Evolutionary conservation across 345 rosid genomes (phyloP).

Genomic region (Lenwebbia sp.): DNA sequence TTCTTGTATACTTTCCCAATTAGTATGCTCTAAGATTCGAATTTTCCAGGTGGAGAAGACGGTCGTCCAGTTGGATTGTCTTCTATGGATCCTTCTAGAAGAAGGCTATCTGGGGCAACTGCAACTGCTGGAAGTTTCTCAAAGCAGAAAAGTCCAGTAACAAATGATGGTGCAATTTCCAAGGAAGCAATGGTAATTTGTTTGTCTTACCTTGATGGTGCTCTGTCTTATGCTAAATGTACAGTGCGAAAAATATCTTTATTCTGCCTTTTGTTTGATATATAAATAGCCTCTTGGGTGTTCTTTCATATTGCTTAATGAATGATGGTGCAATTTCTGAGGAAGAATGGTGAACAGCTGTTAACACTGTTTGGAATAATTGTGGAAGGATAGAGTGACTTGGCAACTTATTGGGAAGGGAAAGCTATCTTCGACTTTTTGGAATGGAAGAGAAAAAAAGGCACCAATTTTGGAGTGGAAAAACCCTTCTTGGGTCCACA

Average conservation of each 20-base stretch:
- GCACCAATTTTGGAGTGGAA: not conserved
- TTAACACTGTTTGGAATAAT: not conserved
- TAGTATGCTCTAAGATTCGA: not conserved
- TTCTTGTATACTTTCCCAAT: not conserved
- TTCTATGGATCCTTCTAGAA: conserved; percentile 58
- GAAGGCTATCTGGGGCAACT: conserved; percentile 59
- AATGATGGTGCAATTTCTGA: not conserved
- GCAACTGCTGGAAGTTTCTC: conserved; percentile 46
- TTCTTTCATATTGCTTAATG: not conserved
- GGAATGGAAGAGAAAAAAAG: not conserved
- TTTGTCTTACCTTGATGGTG: not conserved
- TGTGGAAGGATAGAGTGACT: not conserved
- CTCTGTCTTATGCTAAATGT: not conserved
- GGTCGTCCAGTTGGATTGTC: conserved; percentile 28
- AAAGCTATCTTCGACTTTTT: not conserved
- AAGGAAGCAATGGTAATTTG: conserved; percentile 51
- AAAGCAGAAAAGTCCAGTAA: conserved; percentile 54
- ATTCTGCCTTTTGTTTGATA: not conserved
- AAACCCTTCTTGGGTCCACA: not conserved
- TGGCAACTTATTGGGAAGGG: not conserved
- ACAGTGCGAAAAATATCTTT: not conserved
- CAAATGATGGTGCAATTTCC: conserved; percentile 34
- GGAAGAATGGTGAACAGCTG: not conserved
- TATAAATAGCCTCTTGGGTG: not conserved
- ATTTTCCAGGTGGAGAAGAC: conserved; percentile 55